Percentiles rank a stretch among this genome's conserved stretches.
phyloP scores from a whole-genome alignment of 2,329 filamentous ascomycete species.

The Dothistroma septosporum region DNA sequence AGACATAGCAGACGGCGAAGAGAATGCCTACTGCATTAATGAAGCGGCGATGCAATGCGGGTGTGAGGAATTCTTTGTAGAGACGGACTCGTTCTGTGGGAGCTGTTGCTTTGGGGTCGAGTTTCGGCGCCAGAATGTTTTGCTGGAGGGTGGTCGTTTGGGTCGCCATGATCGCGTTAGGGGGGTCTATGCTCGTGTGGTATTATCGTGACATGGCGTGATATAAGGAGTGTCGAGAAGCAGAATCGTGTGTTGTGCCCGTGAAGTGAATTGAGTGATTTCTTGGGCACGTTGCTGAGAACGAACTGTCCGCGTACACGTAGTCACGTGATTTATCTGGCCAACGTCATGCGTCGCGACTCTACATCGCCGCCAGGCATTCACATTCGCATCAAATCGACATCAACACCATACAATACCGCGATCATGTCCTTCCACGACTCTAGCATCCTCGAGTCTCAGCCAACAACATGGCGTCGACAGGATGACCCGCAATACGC shows the following conservation, averaged over 20 bases:
- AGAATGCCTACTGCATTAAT: slow-evolving; percentile 69
- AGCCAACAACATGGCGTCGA: slow-evolving; percentile 63
- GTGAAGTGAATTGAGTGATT: not conserved
- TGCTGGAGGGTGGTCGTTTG: slow-evolving; percentile 35
- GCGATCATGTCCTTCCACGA: slow-evolving; percentile 82
- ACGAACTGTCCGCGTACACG: not conserved
- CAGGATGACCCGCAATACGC: slow-evolving; percentile 70
- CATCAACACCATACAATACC: not conserved
- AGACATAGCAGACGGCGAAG: slow-evolving; percentile 66
- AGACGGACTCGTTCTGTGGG: slow-evolving; percentile 23
- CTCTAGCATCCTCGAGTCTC: slow-evolving; percentile 76
- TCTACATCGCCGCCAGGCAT: not conserved
- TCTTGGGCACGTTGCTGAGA: not conserved
- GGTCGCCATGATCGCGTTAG: slow-evolving; percentile 1
- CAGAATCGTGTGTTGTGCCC: not conserved
- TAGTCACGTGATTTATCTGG: not conserved
- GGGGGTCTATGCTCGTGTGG: not conserved
- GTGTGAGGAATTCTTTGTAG: slow-evolving; percentile 89
- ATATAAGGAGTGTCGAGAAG: not conserved
- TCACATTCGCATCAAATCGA: not conserved
- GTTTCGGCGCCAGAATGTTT: slow-evolving; percentile 41
- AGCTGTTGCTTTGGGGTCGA: not conserved
- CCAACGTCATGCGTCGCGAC: not conserved
- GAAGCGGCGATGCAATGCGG: slow-evolving; percentile 81
- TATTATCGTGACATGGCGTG: not conserved